A percentile compares a stretch with the other conserved stretches of the same genome.
Conservation (phyloP, 495 filamentous ascomycete genomes). For the Xylaria intraflava region DNA sequence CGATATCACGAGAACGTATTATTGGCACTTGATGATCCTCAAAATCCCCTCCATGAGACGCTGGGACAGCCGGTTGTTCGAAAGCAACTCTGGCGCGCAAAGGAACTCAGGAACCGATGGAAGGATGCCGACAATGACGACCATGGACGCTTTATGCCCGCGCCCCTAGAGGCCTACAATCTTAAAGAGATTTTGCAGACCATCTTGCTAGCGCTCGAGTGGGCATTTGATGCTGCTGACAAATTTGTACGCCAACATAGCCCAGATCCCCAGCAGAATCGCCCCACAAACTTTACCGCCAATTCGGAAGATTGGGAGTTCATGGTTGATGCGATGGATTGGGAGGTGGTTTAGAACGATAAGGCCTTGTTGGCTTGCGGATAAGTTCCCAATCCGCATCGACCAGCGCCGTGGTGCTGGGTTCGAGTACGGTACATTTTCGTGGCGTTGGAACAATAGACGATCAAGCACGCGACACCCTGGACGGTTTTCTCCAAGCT, state of each 20-base stretch:
- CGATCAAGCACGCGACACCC: slow-evolving; percentile 1
- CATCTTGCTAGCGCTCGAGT: slow-evolving; percentile 36
- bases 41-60: slow-evolving; percentile 44
- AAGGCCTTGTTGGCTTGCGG: neutral
- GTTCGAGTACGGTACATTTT: neutral
- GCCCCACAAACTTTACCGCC: slow-evolving; percentile 8
- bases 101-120: slow-evolving; percentile 62
- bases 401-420: neutral
- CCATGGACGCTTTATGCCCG: slow-evolving; percentile 21
- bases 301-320: slow-evolving; percentile 49
- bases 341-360: slow-evolving; percentile 45
- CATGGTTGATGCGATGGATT: slow-evolving; percentile 62
- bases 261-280: neutral
- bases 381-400: neutral
- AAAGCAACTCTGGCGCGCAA: slow-evolving; percentile 48
- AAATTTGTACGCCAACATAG: slow-evolving; percentile 31
- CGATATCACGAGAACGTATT: slow-evolving; percentile 61
- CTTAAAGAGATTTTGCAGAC: slow-evolving; percentile 47
- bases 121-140: slow-evolving; percentile 49
- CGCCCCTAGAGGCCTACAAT: slow-evolving; percentile 48
- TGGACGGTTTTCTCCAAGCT: neutral
- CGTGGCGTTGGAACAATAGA: neutral
- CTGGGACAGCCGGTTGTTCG: slow-evolving; percentile 45
- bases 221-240: slow-evolving; percentile 27
- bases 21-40: slow-evolving; percentile 41